Evolutionary conservation across 768 basidiomycete species (phyloP).

Genomic region (Dendrothele bispora): DNA sequence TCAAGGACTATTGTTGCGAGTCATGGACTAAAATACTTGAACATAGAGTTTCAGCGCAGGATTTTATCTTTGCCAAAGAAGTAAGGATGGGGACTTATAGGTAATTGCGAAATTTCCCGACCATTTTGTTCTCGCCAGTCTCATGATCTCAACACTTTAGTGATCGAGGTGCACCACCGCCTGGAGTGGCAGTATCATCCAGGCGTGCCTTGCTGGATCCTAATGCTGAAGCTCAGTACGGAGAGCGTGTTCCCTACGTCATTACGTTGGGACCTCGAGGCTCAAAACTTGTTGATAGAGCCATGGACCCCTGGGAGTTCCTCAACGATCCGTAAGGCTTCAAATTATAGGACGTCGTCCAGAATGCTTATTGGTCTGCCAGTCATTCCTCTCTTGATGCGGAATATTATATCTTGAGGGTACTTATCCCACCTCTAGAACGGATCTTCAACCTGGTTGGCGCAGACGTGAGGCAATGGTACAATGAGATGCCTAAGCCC

Average conservation of each 20-base stretch:
- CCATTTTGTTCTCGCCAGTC: neutral
- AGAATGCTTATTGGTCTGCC: neutral
- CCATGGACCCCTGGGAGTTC: slow-evolving; percentile 71
- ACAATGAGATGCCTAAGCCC: slow-evolving; percentile 77
- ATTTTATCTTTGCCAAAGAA: slow-evolving; percentile 94
- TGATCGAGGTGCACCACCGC: slow-evolving; percentile 82
- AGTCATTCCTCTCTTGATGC: slow-evolving; percentile 82
- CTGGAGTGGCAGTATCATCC: slow-evolving; percentile 88
- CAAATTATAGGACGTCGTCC: neutral
- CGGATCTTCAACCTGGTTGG: slow-evolving; percentile 91
- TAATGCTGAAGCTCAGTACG: slow-evolving; percentile 85
- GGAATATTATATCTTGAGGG: slow-evolving; percentile 81
- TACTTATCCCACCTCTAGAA: slow-evolving; percentile 87
- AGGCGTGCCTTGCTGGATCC: slow-evolving; percentile 72
- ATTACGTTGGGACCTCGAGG: slow-evolving; percentile 68
- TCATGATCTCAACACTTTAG: slow-evolving; percentile 37
- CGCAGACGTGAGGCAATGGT: slow-evolving; percentile 86
- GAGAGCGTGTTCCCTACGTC: slow-evolving; percentile 91
- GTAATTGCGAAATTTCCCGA: no score
- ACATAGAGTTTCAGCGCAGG: slow-evolving; percentile 80
- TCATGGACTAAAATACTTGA: slow-evolving; percentile 87
- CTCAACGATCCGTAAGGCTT: slow-evolving; percentile 58
- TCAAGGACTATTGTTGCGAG: slow-evolving; percentile 84
- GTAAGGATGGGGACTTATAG: slow-evolving; percentile 93
- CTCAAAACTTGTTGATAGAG: slow-evolving; percentile 70